phyloP scores from a whole-genome alignment of 768 basidiomycete genomes.

The Termitomyces sp. region DNA sequence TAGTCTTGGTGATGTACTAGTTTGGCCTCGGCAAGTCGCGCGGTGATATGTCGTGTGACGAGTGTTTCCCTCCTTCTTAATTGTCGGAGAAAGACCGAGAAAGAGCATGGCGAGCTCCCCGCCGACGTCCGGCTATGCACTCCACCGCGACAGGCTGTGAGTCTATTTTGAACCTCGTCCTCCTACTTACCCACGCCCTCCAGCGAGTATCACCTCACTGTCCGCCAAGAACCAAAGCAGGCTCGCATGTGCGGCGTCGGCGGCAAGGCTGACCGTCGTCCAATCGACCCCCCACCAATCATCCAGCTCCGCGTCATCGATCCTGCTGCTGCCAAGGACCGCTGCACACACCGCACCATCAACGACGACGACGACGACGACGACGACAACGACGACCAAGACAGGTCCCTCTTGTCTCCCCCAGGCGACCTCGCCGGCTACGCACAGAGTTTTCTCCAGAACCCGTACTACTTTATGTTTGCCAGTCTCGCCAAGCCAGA shows the following conservation, averaged over 20 bases:
- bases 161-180: too few species aligned
- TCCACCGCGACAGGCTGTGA: slow-evolving; percentile 35
- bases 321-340: slow-evolving; percentile 22
- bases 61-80: background rate
- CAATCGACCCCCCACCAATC: slow-evolving; percentile 95
- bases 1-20: too few species aligned
- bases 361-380: slow-evolving; percentile 7
- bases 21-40: too few species aligned
- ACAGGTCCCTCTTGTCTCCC: slow-evolving; percentile 6
- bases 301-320: slow-evolving; percentile 90
- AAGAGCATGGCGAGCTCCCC: background rate
- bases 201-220: slow-evolving; percentile 81
- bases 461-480: slow-evolving; percentile 96
- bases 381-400: slow-evolving; percentile 9
- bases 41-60: too few species aligned
- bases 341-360: background rate
- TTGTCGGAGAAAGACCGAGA: background rate
- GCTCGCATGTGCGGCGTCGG: slow-evolving; percentile 89
- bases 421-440: slow-evolving; percentile 33
- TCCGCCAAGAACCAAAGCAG: slow-evolving; percentile 90
- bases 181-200: too few species aligned
- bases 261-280: slow-evolving; percentile 90
- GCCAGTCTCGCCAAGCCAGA: slow-evolving; percentile 86
- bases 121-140: slow-evolving; percentile 7
- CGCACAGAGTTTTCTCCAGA: slow-evolving; percentile 68